Evolutionary conservation across 495 filamentous ascomycete genomes (phyloP).

Genomic region (Mycothermus thermophilus): DNA sequence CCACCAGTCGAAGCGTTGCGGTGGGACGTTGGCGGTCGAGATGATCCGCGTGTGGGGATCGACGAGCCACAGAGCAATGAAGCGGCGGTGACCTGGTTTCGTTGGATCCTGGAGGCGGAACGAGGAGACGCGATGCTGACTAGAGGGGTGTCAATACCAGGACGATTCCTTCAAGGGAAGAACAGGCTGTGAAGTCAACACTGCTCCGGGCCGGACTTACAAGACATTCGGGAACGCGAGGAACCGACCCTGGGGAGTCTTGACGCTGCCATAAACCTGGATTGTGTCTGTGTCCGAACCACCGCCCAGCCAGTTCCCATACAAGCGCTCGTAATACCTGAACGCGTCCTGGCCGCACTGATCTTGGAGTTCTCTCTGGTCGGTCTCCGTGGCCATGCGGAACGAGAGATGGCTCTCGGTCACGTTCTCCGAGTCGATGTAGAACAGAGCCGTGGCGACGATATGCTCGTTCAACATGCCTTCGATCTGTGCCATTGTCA

Average conservation of each 20-base stretch:
- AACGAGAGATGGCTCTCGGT: conserved; percentile 39
- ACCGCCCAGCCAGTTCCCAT: conserved; percentile 6
- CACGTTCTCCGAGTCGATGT: conserved; percentile 49
- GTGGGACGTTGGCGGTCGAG: conserved; percentile 44
- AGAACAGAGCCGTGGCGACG: conserved; percentile 44
- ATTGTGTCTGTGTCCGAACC: conserved; percentile 1
- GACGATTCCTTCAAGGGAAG: no score
- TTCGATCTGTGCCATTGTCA: conserved; percentile 20
- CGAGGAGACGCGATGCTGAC: conserved; percentile 38
- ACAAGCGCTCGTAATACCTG: conserved; percentile 14
- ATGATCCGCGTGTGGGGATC: conserved; percentile 38
- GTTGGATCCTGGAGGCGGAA: conserved; percentile 36
- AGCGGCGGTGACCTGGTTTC: conserved; percentile 40
- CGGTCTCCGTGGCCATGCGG: conserved; percentile 29
- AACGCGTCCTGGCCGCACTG: conserved; percentile 12
- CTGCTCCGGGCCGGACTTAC: neutral
- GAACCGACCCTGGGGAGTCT: conserved; percentile 22
- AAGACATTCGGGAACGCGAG: conserved; percentile 31
- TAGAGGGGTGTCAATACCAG: neutral
- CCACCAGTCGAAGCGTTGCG: conserved; percentile 34
- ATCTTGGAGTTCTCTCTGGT: conserved; percentile 1
- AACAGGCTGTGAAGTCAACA: neutral
- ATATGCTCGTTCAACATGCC: conserved; percentile 47
- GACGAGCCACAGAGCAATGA: conserved; percentile 44
- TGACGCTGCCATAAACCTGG: conserved; percentile 23